Base-by-base conservation (phyloP, 345 rosid genomes). In the Toxicodendron radicans region DNA sequence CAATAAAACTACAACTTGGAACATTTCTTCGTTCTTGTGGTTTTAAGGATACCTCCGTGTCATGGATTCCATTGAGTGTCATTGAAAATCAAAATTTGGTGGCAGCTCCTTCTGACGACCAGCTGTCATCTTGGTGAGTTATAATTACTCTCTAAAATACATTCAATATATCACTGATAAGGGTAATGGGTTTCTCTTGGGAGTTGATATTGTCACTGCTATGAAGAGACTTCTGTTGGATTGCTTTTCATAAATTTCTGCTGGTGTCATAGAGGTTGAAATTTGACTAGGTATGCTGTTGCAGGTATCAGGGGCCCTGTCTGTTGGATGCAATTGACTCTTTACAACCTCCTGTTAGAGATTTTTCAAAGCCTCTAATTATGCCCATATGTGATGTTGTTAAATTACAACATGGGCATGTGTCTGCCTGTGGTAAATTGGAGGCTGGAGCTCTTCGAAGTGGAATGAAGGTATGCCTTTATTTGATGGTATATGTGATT, bases 381-480 rank as follows among this genome's bases (percentile, higher is more conserved):
- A 92, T 93, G 98, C 99, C 99, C 70, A 85, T 93, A 78, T 90
- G 98, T 72, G 98, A 96, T 74, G 90, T 91, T 68, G 78, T 90
- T 68, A 89, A 81, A 82, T 79, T 83, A 61, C 60, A 75, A 76
- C 93, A 43, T 80, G 90, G 91, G 49, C 97, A 85, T 75, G 89
- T 96, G 58, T 90, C 97, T 79, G 97, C 88, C 52, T 83, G 90
- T 62, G 99, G 98, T 33, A 96, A 96, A 86, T 79, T 93, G 82
- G 98, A 86, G 82, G 83, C 95, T 64, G 99, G 99, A 79, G 99
- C 99, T 75, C 82, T 93, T 80, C 94, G 87, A 76, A 81, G 80
- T 80, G 98, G 99, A 68, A 81, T 81, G 41, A 93, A 93, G 92
- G 99, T 96, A 87, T 61, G 75, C 35, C 62, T 58, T 64, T 70